Conservation (phyloP, 2,329 filamentous ascomycete species). For the Claviceps arundinis region DNA sequence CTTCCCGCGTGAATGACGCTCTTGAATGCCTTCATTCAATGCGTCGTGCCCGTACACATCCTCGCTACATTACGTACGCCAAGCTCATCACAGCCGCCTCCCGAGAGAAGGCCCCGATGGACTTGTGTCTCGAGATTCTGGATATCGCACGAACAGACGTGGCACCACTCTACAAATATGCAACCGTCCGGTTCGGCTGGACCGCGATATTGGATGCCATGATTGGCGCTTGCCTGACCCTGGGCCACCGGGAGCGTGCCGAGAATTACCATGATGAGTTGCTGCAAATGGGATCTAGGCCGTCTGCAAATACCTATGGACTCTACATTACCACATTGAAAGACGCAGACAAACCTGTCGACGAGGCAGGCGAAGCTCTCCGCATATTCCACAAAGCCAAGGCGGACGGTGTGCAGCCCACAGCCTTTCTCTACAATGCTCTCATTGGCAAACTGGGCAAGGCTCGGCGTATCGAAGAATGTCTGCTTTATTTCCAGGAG, state of each 20-base stretch:
- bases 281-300: conserved; percentile 76
- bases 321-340: conserved; percentile 99
- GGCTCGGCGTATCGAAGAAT: conserved; percentile 94
- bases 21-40: conserved; percentile 81
- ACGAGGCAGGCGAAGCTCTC: conserved; percentile 91
- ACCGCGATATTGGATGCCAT: conserved; percentile 91
- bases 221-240: conserved; percentile 79
- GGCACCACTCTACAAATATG: conserved; percentile 70
- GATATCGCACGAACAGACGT: conserved; percentile 83
- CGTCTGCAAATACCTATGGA: conserved; percentile 94
- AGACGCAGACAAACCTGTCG: conserved; percentile 92
- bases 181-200: conserved; percentile 88
- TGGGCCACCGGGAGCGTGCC: conserved; percentile 68
- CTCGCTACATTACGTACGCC: conserved; percentile 90
- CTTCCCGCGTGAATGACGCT: conserved; percentile 65
- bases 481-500: conserved; percentile 93
- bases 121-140: conserved; percentile 73
- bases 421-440: conserved; percentile 95
- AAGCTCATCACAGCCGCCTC: conserved; percentile 88
- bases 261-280: conserved; percentile 85
- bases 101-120: conserved; percentile 61
- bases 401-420: conserved; percentile 86
- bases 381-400: conserved; percentile 95
- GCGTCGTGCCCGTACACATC: conserved; percentile 79
- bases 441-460: conserved; percentile 97